Evolutionary conservation across 495 filamentous ascomycete species (phyloP), one percentile per base, ranked within the genome.

Genomic region (Mycothermus thermophilus): DNA sequence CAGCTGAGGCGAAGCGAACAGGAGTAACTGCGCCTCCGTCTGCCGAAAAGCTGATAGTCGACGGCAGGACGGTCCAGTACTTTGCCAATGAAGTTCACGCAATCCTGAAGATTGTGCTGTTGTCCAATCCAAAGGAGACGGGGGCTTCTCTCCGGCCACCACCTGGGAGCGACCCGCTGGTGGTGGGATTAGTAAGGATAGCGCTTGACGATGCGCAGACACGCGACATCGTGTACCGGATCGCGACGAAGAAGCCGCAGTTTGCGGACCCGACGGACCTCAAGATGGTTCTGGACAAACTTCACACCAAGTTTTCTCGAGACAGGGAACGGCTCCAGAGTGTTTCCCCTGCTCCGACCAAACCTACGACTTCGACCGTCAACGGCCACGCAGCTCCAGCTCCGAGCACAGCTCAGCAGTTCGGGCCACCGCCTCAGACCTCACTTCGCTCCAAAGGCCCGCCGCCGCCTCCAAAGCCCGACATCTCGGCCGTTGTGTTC

Each of bases 401-500:
- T 8, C 29, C 50, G 0, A 35, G 54, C 5, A 30, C 48, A 28
- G 39, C 56, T 21, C 48, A 51, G 15, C 43, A 50, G 19, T 41
- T 47, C 37, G n/a, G n/a, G n/a, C 32, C 63, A 25, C 24, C 44
- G 33, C 49, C 63, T 12, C 51, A 57, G 30, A 60, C 59, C 46
- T 58, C 56, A 12, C 55, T 69, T 5, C 63, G 62, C 13, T 69
- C 68, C 18, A 74, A 65, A 40, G 69, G 68, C 5, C 71, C 68
- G 0, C 55, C 62, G n/a, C 54, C 65, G 11, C 57, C 60, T 4
- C 46, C 53, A 19, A 72, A 75, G 34, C 61, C 75, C 5, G 73
- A 81, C 44, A 76, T 79, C 49, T 71, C 73, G 24, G 72, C 80
- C 11, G 64, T 93, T 2, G 74, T 87, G 8, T 81, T 97, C 35